Percentiles rank a stretch among this genome's conserved stretches.
These are phyloP conservation scores for Chaetomium sp. DNA, from an alignment of 2,329 filamentous ascomycete genomes.

Conservation along the genomic window DNA sequence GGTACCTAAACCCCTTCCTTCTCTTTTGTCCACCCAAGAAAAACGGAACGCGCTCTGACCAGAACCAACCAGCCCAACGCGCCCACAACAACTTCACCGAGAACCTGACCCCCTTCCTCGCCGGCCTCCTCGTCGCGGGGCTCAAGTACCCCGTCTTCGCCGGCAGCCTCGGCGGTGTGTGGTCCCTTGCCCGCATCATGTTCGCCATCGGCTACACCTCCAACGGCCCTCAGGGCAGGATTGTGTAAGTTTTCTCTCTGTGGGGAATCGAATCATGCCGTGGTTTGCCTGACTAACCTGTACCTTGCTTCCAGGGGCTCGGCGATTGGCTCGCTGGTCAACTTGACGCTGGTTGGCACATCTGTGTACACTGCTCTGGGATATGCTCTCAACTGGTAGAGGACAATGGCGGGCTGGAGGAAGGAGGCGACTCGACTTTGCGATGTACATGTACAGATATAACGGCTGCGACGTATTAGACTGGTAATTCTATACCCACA, in stretches of 20 bases:
- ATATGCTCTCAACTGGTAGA: constrained; percentile 42
- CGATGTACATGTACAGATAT: background rate
- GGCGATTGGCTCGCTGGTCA: constrained; percentile 40
- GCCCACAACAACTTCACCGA: constrained; percentile 67
- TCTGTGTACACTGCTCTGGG: constrained; percentile 48
- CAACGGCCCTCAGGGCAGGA: constrained; percentile 50
- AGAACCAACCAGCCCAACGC: constrained; percentile 51
- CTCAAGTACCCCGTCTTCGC: constrained; percentile 55
- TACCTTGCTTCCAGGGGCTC: constrained; percentile 41
- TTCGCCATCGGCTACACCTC: constrained; percentile 60
- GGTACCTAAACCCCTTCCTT: constrained; percentile 41
- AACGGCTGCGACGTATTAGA: background rate
- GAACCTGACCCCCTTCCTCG: constrained; percentile 58
- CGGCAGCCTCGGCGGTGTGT: constrained; percentile 53
- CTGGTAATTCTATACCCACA: background rate
- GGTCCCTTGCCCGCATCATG: constrained; percentile 54
- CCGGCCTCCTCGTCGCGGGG: constrained; percentile 58
- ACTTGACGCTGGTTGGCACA: constrained; percentile 46
- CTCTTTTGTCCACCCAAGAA: background rate
- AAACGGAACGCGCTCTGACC: background rate
- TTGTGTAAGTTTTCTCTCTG: constrained; percentile 34
- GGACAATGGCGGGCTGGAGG: background rate
- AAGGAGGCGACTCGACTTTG: background rate
- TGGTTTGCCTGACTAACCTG: constrained; percentile 24
- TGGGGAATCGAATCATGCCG: background rate